Evolutionary conservation across 306 rosid genomes (phyloP).

Genomic region (Pterocarpus macrocarpus): DNA sequence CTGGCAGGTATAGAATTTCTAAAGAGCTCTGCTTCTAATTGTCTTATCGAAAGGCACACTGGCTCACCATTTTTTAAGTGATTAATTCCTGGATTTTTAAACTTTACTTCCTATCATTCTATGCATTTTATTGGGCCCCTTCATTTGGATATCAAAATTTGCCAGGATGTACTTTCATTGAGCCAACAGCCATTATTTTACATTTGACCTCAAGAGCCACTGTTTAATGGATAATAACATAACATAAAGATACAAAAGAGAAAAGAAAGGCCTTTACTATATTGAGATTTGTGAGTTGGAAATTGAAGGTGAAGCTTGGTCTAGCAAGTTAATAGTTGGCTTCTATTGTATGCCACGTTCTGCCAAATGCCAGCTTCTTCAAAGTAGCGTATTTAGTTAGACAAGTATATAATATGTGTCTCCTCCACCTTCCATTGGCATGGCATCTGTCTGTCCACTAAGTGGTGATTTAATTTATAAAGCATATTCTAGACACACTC

Average conservation of each 20-base stretch:
- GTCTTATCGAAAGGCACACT: constrained; percentile 7
- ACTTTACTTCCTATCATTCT: too few species aligned
- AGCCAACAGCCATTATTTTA: constrained; percentile 8
- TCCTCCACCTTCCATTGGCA: constrained; percentile 11
- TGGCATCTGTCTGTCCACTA: background rate
- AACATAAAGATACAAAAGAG: background rate
- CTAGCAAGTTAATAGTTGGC: constrained; percentile 23
- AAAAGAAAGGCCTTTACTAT: background rate
- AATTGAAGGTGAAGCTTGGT: constrained; percentile 34
- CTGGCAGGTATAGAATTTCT: background rate
- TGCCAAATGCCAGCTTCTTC: constrained; percentile 47
- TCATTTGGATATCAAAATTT: background rate
- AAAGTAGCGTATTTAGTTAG: background rate
- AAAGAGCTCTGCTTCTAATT: background rate
- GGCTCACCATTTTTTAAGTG: background rate
- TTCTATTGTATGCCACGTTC: constrained; percentile 44
- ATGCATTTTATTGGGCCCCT: constrained; percentile 21
- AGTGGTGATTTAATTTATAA: constrained; percentile 24
- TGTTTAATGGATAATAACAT: background rate
- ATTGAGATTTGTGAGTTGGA: constrained; percentile 42
- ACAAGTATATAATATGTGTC: background rate
- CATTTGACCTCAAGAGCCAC: constrained; percentile 7
- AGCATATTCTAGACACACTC: constrained; percentile 36
- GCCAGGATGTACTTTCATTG: background rate
- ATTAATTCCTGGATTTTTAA: background rate